Base-by-base conservation (phyloP, 2,329 filamentous ascomycete genomes). In the Aspergillus sp. region DNA sequence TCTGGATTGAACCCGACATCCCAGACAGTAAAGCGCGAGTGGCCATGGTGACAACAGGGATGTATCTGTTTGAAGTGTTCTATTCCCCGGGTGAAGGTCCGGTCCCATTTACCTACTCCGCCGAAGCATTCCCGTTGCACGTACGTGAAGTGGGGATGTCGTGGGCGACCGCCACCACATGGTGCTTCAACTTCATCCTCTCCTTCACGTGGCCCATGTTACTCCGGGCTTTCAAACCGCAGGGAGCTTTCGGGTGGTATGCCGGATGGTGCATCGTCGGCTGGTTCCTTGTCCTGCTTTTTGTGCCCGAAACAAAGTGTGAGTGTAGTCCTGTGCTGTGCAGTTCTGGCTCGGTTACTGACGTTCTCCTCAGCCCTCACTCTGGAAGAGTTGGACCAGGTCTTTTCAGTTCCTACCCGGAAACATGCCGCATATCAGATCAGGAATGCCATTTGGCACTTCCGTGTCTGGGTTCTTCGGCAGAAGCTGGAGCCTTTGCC, bases 31-130 rank as follows among this genome's bases (percentile, higher is more conserved):
- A 69, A 17, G 61, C 63, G 21, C 66, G 73, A 31, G 58, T 73
- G 16, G 74, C 67, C 4, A 73, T 74, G 69, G 71, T 76, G n/a
- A 73, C 73, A 0, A 69, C 69, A 1, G 71, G 70, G 0, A 69
- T 73, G 61, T 70, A 74, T 52, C 69, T 81, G 16, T 81, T 81
- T 61, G 79, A 79, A 58, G 73, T 81, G 14, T 75, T 77, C 21
- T 81, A 81, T 61, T 76, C 73, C 0, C 74, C 83, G 1, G 84
- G 84, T 19, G 82, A 83, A 65, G 84, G 84, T 0, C 80, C 80
- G 0, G 83, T 86, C 0, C 83, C 84, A 1, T 87, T 87, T 59
- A 84, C 82, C 0, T 87, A 87, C 64, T 84, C 81, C 0, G 83
- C 84, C 4, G 84, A 87, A 65, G 82, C 81, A 1, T 87, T 85